phyloP scores from a whole-genome alignment of 805 yeast genomes.

The Ogataea ramenticola region DNA sequence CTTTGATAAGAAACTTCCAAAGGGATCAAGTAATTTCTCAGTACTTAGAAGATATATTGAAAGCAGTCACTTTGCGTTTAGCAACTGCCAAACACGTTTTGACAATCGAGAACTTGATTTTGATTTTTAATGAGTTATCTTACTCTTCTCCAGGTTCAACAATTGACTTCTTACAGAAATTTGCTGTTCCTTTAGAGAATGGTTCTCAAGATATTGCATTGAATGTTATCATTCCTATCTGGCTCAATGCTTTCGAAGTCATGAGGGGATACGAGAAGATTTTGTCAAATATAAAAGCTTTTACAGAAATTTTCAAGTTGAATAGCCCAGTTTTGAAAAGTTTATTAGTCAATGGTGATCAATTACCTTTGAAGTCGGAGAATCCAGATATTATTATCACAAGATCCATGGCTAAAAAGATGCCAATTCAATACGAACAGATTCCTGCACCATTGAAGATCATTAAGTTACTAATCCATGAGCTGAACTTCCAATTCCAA shows the following conservation, averaged over 20 bases:
- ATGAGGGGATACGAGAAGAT: conserved; percentile 75
- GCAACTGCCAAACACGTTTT: conserved; percentile 58
- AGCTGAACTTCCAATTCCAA: conserved; percentile 56
- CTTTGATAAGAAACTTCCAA: conserved; percentile 23
- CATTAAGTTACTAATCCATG: conserved; percentile 60
- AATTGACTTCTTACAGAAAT: conserved; percentile 48
- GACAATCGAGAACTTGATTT: conserved; percentile 68
- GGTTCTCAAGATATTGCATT: conserved; percentile 33
- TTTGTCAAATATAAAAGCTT: conserved; percentile 58
- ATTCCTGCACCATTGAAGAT: conserved; percentile 69
- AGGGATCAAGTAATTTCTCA: conserved; percentile 30
- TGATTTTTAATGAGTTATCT: conserved; percentile 70
- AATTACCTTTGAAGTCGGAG: conserved; percentile 44
- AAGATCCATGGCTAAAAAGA: conserved; percentile 68
- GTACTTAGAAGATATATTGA: conserved; percentile 51
- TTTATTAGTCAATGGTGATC: conserved; percentile 70
- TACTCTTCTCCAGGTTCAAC: conserved; percentile 55
- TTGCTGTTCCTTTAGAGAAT: conserved; percentile 21
- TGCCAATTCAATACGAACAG: conserved; percentile 57
- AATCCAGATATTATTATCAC: conserved; percentile 66
- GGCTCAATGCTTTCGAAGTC: conserved; percentile 79
- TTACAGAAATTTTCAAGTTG: conserved; percentile 58
- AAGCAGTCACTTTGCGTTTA: conserved; percentile 66
- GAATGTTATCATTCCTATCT: conserved; percentile 56
- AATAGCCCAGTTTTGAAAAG: conserved; percentile 43